Evolutionary conservation across 306 rosid genomes (phyloP).

Genomic region (Crotalaria pallida): DNA sequence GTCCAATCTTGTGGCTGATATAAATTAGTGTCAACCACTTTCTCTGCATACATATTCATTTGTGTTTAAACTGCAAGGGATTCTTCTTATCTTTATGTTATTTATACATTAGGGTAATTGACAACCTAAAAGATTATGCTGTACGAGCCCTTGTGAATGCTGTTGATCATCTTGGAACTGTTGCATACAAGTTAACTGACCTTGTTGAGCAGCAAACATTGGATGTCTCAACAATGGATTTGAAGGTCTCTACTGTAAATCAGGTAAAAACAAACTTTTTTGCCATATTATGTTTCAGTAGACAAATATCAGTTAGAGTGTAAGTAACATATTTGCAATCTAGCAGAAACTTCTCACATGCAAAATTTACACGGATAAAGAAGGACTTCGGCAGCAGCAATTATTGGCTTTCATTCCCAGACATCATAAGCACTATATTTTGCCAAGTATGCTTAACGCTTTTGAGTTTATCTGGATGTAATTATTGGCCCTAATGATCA

Average conservation of each 20-base stretch:
- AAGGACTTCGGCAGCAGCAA: conserved; percentile 91
- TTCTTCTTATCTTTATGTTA: background rate
- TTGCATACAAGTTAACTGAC: conserved; percentile 90
- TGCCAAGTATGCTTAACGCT: conserved; percentile 67
- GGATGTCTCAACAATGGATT: conserved; percentile 76
- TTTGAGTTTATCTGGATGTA: conserved; percentile 28
- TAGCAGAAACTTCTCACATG: conserved; percentile 77
- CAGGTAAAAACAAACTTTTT: conserved; percentile 50
- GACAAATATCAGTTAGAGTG: conserved; percentile 19
- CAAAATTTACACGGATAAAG: conserved; percentile 68
- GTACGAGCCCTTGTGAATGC: conserved; percentile 93
- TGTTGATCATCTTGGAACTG: conserved; percentile 98
- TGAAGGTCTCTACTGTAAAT: conserved; percentile 63
- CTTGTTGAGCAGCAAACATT: conserved; percentile 81
- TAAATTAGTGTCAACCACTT: background rate
- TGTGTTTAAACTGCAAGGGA: conserved; percentile 13
- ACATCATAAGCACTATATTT: conserved; percentile 93
- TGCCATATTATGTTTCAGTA: background rate
- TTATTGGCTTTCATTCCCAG: conserved; percentile 85
- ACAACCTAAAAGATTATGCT: conserved; percentile 92
- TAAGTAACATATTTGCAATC: conserved; percentile 25
- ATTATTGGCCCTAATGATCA: background rate
- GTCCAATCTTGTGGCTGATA: background rate
- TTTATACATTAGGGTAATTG: conserved; percentile 64
- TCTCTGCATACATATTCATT: background rate